These are phyloP conservation scores for Helianthus tuberosus DNA, from an alignment of 129 eudicot species.

Conservation along the genomic window DNA sequence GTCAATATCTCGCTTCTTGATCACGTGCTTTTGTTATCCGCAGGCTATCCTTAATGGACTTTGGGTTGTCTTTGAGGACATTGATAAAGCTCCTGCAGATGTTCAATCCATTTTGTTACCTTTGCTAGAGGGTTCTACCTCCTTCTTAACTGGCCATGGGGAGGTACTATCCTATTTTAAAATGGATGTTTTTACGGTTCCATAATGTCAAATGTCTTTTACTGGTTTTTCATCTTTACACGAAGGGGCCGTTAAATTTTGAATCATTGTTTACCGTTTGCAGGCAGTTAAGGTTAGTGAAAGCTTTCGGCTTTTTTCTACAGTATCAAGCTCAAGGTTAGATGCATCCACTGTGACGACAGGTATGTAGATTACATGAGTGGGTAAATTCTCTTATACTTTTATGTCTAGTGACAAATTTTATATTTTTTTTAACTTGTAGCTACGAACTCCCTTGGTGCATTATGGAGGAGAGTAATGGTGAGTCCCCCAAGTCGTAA, in stretches of 20 bases:
- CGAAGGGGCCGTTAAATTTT: neutral
- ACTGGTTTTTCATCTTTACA: neutral
- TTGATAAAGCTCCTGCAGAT: conserved; percentile 96
- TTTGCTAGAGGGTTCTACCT: conserved; percentile 77
- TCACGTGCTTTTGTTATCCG: conserved; percentile 8
- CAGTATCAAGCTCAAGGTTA: conserved; percentile 69
- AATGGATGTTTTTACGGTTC: neutral
- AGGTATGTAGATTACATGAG: conserved; percentile 49
- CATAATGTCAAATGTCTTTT: neutral
- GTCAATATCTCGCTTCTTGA: neutral
- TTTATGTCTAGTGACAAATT: neutral
- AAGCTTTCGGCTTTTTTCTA: conserved; percentile 85
- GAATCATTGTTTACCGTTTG: conserved; percentile 24
- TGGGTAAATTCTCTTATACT: neutral
- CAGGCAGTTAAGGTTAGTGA: conserved; percentile 78
- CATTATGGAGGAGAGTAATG: conserved; percentile 88
- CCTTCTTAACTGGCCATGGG: conserved; percentile 88
- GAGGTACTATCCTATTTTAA: conserved; percentile 51
- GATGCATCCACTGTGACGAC: conserved; percentile 45
- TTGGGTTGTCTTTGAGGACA: conserved; percentile 98
- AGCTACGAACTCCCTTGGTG: conserved; percentile 66
- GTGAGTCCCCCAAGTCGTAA: conserved; percentile 48
- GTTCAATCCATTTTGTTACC: conserved; percentile 89
- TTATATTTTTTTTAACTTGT: neutral
- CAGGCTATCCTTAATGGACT: conserved; percentile 86